phyloP scores from a whole-genome alignment of 225 moss, liverwort and hornwort genomes.

The Anthoceros angustus region DNA sequence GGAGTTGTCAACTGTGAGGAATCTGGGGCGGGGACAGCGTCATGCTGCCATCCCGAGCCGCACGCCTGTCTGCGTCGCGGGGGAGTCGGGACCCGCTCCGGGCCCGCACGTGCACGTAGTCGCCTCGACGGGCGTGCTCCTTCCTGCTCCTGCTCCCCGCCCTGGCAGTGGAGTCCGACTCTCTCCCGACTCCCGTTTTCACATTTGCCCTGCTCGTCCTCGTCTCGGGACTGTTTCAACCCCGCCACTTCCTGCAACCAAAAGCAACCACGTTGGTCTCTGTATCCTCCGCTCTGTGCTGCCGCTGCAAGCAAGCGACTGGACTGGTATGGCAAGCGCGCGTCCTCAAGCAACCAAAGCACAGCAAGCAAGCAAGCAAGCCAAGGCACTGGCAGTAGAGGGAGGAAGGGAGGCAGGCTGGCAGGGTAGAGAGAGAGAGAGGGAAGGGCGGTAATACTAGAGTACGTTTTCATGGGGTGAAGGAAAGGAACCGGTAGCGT shows the following conservation, averaged over 20 bases:
- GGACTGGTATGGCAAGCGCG: too few relatives aligned
- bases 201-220: too few relatives aligned
- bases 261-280: too few relatives aligned
- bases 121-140: background rate
- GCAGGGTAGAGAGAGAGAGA: background rate
- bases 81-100: background rate
- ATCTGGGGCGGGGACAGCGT: background rate
- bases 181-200: too few relatives aligned
- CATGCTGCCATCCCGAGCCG: background rate
- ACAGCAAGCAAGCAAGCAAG: background rate
- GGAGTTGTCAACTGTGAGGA: background rate
- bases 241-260: too few relatives aligned
- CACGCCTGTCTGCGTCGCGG: background rate
- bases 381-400: background rate
- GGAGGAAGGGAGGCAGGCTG: background rate
- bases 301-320: too few relatives aligned
- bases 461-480: too few relatives aligned
- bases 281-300: too few relatives aligned
- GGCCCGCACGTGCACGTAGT: slow-evolving; percentile 3
- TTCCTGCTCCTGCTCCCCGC: background rate
- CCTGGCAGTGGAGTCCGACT: too few relatives aligned
- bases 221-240: too few relatives aligned
- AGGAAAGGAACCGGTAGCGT: too few relatives aligned
- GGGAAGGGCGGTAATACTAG: background rate
- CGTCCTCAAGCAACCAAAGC: background rate